phyloP scores from a whole-genome alignment of 495 filamentous ascomycete genomes.

The Hapsidospora chrysogenum region DNA sequence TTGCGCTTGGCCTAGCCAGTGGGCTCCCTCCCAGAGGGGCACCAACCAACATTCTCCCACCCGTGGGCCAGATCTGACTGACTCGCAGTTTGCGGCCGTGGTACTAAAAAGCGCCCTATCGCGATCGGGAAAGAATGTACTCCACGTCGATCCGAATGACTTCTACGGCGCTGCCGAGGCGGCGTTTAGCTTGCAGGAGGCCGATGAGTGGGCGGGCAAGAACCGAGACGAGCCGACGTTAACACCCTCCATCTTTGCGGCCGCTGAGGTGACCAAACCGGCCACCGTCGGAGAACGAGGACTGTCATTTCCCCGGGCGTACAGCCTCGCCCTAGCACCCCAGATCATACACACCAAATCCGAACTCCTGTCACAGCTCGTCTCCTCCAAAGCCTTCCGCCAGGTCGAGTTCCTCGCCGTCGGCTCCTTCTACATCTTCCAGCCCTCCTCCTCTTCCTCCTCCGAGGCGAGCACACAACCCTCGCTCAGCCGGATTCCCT shows the following conservation, averaged over 20 bases:
- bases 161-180: constrained; percentile 83
- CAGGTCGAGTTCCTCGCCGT: constrained; percentile 90
- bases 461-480: constrained; percentile 7
- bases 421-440: constrained; percentile 80
- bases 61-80: constrained; percentile 38
- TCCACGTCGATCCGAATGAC: constrained; percentile 74
- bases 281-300: constrained; percentile 12
- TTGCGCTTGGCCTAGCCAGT: not conserved
- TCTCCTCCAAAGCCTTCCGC: constrained; percentile 73
- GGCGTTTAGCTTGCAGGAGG: constrained; percentile 74
- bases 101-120: constrained; percentile 84
- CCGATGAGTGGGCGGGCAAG: constrained; percentile 46
- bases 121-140: constrained; percentile 75
- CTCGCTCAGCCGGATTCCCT: constrained; percentile 49
- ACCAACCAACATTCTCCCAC: constrained; percentile 3
- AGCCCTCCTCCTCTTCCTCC: constrained; percentile 9
- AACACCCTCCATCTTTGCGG: constrained; percentile 9
- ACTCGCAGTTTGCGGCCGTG: constrained; percentile 40
- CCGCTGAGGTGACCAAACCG: constrained; percentile 9
- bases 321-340: constrained; percentile 71
- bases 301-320: constrained; percentile 53
- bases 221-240: too few relatives aligned
- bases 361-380: constrained; percentile 52
- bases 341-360: constrained; percentile 78
- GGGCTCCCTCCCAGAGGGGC: not conserved